Conservation (phyloP, 2,329 filamentous ascomycete species). For the Neurospora crassa region DNA sequence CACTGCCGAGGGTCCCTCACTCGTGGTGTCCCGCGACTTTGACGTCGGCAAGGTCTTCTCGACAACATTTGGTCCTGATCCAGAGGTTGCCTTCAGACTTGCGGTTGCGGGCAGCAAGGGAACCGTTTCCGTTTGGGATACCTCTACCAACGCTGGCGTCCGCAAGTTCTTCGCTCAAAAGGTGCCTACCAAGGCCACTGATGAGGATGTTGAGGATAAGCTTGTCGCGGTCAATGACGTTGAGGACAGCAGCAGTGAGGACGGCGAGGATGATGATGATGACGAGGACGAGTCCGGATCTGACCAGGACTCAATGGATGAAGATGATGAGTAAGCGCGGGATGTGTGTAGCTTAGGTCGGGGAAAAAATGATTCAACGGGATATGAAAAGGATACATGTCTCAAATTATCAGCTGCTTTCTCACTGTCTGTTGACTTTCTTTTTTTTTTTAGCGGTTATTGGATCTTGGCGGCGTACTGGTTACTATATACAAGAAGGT, state of each 20-base stretch:
- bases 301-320: conserved; percentile 25
- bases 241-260: conserved; percentile 56
- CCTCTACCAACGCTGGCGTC: conserved; percentile 81
- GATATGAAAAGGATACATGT: not conserved
- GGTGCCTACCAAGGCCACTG: conserved; percentile 48
- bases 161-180: conserved; percentile 72
- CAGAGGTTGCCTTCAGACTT: conserved; percentile 83
- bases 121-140: conserved; percentile 90
- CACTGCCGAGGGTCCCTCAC: conserved; percentile 65
- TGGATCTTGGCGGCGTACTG: not conserved
- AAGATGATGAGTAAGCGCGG: conserved; percentile 26
- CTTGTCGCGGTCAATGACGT: conserved; percentile 64
- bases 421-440: not conserved
- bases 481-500: not conserved
- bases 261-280: conserved; percentile 45
- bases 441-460: not conserved
- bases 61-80: conserved; percentile 79
- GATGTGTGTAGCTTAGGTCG: not conserved
- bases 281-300: conserved; percentile 35
- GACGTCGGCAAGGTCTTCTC: conserved; percentile 95
- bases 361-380: not conserved
- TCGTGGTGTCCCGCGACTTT: conserved; percentile 85
- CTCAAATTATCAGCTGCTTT: not conserved
- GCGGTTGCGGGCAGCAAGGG: conserved; percentile 94
- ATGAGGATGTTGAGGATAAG: conserved; percentile 61